Evolutionary conservation across 805 yeast species (phyloP).

Genomic region (Spathaspora boniae): DNA sequence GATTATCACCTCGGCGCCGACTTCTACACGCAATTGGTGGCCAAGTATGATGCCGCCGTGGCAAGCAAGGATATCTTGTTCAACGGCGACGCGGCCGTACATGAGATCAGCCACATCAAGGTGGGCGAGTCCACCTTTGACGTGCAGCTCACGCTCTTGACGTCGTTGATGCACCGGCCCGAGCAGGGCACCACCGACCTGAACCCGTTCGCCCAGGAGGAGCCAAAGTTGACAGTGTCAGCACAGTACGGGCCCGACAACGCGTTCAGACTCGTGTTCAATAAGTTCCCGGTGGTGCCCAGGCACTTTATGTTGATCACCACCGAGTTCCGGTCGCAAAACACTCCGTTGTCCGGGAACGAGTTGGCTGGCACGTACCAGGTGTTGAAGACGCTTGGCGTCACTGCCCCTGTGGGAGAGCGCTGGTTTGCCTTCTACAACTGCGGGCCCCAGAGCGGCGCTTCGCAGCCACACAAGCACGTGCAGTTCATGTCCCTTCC

Average conservation of each 20-base stretch:
- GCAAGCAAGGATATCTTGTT: constrained; percentile 45
- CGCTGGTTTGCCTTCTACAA: constrained; percentile 83
- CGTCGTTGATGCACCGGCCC: constrained; percentile 36
- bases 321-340: constrained; percentile 67
- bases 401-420: constrained; percentile 24
- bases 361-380: constrained; percentile 63
- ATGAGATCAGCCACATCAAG: constrained; percentile 23
- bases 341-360: constrained; percentile 62
- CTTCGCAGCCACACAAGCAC: constrained; percentile 94
- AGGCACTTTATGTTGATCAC: constrained; percentile 81
- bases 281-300: constrained; percentile 82
- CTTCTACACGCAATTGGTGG: constrained; percentile 30
- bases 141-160: constrained; percentile 29
- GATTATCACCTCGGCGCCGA: constrained; percentile 39
- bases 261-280: constrained; percentile 60
- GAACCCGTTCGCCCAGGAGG: constrained; percentile 82
- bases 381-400: constrained; percentile 49
- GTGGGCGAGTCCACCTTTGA: constrained; percentile 14
- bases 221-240: constrained; percentile 64
- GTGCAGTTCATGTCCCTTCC: constrained; percentile 81
- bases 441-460: constrained; percentile 85
- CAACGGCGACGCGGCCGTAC: constrained; percentile 44
- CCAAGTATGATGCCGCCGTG: constrained; percentile 48
- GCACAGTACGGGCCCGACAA: constrained; percentile 51
- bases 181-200: constrained; percentile 36